Evolutionary conservation across 352 stramenopile species (phyloP).

Genomic region (Pythium vanterpoolii): DNA sequence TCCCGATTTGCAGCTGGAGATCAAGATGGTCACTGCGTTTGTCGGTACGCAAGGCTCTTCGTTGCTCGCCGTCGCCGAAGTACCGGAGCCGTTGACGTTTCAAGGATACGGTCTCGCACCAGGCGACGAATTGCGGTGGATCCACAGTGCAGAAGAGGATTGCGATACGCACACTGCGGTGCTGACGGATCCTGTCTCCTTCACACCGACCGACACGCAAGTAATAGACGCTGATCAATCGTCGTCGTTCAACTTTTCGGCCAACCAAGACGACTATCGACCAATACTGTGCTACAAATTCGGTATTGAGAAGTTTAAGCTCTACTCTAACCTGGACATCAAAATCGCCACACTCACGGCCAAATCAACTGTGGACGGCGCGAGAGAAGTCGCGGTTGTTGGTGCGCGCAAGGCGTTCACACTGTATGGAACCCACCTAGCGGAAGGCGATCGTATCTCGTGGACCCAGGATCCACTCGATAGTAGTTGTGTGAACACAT

Average conservation of each 20-base stretch:
- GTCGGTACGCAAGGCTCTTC: slow-evolving; percentile 39
- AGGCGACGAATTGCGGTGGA: slow-evolving; percentile 57
- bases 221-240: slow-evolving; percentile 27
- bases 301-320: slow-evolving; percentile 47
- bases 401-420: slow-evolving; percentile 43
- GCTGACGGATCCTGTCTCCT: slow-evolving; percentile 27
- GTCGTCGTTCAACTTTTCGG: slow-evolving; percentile 49
- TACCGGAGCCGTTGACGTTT: slow-evolving; percentile 58
- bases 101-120: slow-evolving; percentile 37
- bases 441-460: slow-evolving; percentile 38
- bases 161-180: slow-evolving; percentile 49
- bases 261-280: slow-evolving; percentile 42
- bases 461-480: slow-evolving; percentile 37
- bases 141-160: slow-evolving; percentile 40
- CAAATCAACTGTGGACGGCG: slow-evolving; percentile 34
- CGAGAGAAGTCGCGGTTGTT: slow-evolving; percentile 50
- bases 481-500: slow-evolving; percentile 33
- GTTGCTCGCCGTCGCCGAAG: slow-evolving; percentile 46
- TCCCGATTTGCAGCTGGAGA: slow-evolving; percentile 30
- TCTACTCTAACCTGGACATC: slow-evolving; percentile 47
- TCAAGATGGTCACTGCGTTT: slow-evolving; percentile 57
- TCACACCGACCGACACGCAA: slow-evolving; percentile 35
- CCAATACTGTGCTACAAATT: slow-evolving; percentile 70
- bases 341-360: slow-evolving; percentile 45
- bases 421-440: slow-evolving; percentile 45